Base-by-base conservation (phyloP, 2,329 filamentous ascomycete genomes). In the Trichoderma sp. region DNA sequence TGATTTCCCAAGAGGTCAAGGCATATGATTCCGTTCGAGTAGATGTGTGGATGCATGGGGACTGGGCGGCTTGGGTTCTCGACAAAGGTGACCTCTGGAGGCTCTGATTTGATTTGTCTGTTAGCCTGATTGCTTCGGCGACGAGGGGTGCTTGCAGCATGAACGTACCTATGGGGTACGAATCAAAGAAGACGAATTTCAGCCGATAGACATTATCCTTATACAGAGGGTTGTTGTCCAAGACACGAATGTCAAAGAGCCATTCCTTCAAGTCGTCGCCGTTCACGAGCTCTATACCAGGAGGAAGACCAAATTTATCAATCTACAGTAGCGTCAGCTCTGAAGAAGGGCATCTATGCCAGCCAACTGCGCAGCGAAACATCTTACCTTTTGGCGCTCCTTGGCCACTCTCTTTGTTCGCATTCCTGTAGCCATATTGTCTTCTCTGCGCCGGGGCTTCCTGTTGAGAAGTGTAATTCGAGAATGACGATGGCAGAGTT, bases 21-120 rank as follows among this genome's bases (percentile, higher is more conserved):
- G 77, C 96, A 99, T 78, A 99, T 99, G 79, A 98, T 97, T 75
- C 96, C 96, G 80, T 99, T 99, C 75, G 92, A 96, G 83, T 99
- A 99, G 80, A 99, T 92, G 82, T 99, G 96, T 3, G 96, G 96
- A 77, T 99, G 96, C 79, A 97, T 94, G 0, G 96, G 96, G 75
- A 99, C 94, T 47, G 87, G 85, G 56, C 88, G 87, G 74, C 87
- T 83, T 40, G 88, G 79, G 65, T 87, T 83, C 74, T 89, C 85
- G 68, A 93, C 85, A 77, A 99, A 99, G 68, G 92, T 92, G 73
- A 98, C 96, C 84, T 99, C 96, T 29, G 96, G 96, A 0, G 96
- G 92, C 83, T 97, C 95, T 75, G 33, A 43, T 33, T 27, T 75
- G 33, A 43, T 33, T 27, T 57, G 52, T 8, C 19, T 66, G 68